These are phyloP conservation scores for Fomitopsis betulina DNA, from an alignment of 1,284 basidiomycete genomes.

Conservation along the genomic window DNA sequence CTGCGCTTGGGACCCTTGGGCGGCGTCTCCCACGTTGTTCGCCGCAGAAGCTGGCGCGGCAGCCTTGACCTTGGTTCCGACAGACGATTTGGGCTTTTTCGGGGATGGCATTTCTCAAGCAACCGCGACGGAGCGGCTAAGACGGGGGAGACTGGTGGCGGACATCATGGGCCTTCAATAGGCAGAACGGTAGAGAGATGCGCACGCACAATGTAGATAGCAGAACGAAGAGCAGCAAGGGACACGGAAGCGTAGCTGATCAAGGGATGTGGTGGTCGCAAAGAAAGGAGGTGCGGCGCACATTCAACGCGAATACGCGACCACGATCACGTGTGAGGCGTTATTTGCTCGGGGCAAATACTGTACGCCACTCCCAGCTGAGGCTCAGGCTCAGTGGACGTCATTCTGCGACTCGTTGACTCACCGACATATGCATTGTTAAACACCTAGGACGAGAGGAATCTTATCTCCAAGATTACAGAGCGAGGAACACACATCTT, in stretches of 20 bases:
- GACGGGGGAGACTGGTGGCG: too few relatives aligned
- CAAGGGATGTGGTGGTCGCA: neutral
- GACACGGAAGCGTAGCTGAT: neutral
- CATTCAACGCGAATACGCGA: constrained; percentile 1
- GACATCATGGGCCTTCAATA: too few relatives aligned
- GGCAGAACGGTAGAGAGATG: too few relatives aligned
- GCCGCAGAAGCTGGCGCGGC: constrained; percentile 18
- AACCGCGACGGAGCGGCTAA: neutral
- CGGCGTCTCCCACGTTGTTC: constrained; percentile 26
- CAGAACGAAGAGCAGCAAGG: neutral
- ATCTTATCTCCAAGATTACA: too few relatives aligned
- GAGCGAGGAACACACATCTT: too few relatives aligned
- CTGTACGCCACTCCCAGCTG: too few relatives aligned
- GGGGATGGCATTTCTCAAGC: constrained; percentile 12
- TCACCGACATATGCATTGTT: too few relatives aligned
- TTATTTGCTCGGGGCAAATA: neutral
- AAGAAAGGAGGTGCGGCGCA: neutral
- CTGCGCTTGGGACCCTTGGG: constrained; percentile 30
- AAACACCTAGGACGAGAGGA: too few relatives aligned
- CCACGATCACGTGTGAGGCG: neutral
- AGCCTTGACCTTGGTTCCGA: constrained; percentile 14
- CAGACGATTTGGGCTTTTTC: constrained; percentile 16
- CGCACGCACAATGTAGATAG: neutral
- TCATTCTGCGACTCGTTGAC: too few relatives aligned
- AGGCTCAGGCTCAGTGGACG: too few relatives aligned